Evolutionary conservation across 2,329 filamentous ascomycete genomes (phyloP).

Genomic region (Cytospora piceicola): DNA sequence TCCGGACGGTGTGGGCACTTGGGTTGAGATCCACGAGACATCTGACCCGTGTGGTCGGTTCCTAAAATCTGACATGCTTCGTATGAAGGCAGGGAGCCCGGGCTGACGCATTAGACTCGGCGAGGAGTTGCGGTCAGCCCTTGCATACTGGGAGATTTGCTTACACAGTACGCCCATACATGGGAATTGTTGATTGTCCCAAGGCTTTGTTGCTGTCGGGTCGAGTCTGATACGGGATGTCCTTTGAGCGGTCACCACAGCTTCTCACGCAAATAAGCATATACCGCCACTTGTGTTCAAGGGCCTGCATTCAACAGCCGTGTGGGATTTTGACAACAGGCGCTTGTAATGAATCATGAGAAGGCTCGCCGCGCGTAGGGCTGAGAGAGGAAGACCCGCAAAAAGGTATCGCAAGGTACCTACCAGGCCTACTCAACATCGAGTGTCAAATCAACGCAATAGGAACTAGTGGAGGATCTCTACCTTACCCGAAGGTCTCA

Average conservation of each 20-base stretch:
- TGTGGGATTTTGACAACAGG: neutral
- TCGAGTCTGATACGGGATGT: neutral
- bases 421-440: neutral
- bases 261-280: constrained; percentile 11
- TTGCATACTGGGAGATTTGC: constrained; percentile 22
- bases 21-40: constrained; percentile 17
- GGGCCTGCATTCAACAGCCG: neutral
- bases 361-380: constrained; percentile 18
- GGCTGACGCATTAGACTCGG: constrained; percentile 22
- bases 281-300: constrained; percentile 2
- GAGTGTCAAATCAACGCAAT: neutral
- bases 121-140: constrained; percentile 25
- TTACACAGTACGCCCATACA: neutral
- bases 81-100: constrained; percentile 18
- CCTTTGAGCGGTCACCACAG: neutral
- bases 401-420: constrained; percentile 1
- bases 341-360: constrained; percentile 9
- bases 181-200: no score
- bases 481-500: neutral
- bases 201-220: constrained; percentile 8
- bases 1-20: constrained; percentile 20
- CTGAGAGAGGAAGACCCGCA: constrained; percentile 26
- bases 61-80: constrained; percentile 24
- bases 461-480: neutral
- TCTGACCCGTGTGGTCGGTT: constrained; percentile 20